Conservation (phyloP, 352 stramenopile species). For the Thalassiosira sp. region DNA sequence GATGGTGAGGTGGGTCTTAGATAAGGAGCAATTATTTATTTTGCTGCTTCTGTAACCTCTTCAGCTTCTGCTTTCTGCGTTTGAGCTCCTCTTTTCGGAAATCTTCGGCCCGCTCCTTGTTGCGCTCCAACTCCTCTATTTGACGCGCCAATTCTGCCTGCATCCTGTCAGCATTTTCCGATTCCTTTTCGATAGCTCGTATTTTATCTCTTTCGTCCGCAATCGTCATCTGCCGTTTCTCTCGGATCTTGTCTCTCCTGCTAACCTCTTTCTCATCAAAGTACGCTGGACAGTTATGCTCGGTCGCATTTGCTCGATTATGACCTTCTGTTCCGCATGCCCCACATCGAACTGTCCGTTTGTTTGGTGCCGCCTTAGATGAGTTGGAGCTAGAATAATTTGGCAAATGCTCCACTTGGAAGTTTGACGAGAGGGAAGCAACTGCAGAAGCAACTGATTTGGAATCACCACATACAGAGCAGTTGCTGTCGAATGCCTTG, state of each 20-base stretch:
- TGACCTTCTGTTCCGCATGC: conserved; percentile 59
- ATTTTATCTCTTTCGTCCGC: conserved; percentile 38
- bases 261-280: conserved; percentile 57
- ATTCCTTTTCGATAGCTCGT: conserved; percentile 34
- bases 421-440: conserved; percentile 10
- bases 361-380: conserved; percentile 18
- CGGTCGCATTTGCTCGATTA: conserved; percentile 56
- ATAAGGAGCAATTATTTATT: too few species aligned
- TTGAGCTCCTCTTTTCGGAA: conserved; percentile 51
- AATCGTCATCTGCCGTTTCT: conserved; percentile 38
- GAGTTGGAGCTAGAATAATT: neutral
- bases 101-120: conserved; percentile 29
- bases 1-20: too few species aligned
- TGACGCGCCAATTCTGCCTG: conserved; percentile 39
- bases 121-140: conserved; percentile 41
- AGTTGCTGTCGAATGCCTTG: conserved; percentile 1
- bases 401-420: conserved; percentile 1
- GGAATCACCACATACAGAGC: conserved; percentile 15
- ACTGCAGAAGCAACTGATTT: conserved; percentile 8
- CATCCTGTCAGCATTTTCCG: conserved; percentile 21
- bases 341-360: conserved; percentile 44
- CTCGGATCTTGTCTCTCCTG: conserved; percentile 40
- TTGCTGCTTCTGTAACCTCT: conserved; percentile 37
- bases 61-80: conserved; percentile 36
- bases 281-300: conserved; percentile 54